Percentiles rank a stretch among this genome's conserved stretches.
Evolutionary conservation across 2,329 filamentous ascomycete species (phyloP).

Genomic region (Corynespora cassiicola): DNA sequence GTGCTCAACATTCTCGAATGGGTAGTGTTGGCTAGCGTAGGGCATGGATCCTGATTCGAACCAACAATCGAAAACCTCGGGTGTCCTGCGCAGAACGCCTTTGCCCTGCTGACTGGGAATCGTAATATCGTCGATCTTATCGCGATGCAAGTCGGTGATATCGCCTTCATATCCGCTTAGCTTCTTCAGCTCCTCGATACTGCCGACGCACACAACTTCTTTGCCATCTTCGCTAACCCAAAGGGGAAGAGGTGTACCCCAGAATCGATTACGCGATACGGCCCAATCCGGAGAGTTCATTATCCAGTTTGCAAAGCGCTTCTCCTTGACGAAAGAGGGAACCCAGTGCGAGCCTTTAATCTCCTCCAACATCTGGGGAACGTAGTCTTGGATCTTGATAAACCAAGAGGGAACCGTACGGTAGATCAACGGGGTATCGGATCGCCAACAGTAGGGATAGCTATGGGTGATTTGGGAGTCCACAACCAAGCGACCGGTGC

Average conservation of each 20-base stretch:
- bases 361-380: conserved; percentile 88
- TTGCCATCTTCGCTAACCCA: conserved; percentile 92
- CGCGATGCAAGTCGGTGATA: conserved; percentile 84
- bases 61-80: conserved; percentile 96
- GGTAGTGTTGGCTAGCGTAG: conserved; percentile 88
- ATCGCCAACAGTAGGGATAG: conserved; percentile 92
- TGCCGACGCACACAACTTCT: conserved; percentile 86
- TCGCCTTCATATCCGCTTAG: conserved; percentile 87
- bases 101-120: conserved; percentile 91
- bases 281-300: conserved; percentile 93
- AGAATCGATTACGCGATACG: conserved; percentile 90
- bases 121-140: conserved; percentile 92
- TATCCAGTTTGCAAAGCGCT: conserved; percentile 91
- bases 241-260: conserved; percentile 90
- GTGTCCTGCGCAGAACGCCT: conserved; percentile 77
- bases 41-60: conserved; percentile 97
- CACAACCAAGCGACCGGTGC: conserved; percentile 75
- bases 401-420: conserved; percentile 95
- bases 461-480: conserved; percentile 90
- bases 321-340: conserved; percentile 87
- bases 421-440: conserved; percentile 94
- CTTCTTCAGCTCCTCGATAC: conserved; percentile 81
- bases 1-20: conserved; percentile 84
- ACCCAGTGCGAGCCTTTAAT: conserved; percentile 93
- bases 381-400: conserved; percentile 81